Conservation (phyloP, 129 eudicot genomes). For the Tagetes erecta region DNA sequence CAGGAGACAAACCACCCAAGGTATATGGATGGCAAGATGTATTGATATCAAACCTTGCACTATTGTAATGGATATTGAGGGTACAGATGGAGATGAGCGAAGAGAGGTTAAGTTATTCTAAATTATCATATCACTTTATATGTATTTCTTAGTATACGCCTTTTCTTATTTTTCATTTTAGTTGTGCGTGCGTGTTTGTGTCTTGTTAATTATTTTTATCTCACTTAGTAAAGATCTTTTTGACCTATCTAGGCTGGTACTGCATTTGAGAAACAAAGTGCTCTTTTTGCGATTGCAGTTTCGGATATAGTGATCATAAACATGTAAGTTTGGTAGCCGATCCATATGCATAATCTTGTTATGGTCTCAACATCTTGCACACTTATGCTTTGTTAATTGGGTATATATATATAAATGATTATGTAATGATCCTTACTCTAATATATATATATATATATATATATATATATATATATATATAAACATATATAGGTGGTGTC, state of each 20-base stretch:
- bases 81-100: constrained; percentile 81
- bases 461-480: too few species aligned
- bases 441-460: too few species aligned
- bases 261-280: constrained; percentile 75
- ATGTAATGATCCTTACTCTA: too few species aligned
- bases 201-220: not conserved
- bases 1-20: constrained; percentile 61
- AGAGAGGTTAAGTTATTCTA: constrained; percentile 53
- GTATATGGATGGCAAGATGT: constrained; percentile 72
- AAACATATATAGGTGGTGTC: constrained; percentile 49
- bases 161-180: too few species aligned
- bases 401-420: too few species aligned
- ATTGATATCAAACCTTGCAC: constrained; percentile 72
- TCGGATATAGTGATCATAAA: constrained; percentile 79
- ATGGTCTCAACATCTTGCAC: not conserved
- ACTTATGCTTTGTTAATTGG: not conserved
- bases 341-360: not conserved
- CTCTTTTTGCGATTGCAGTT: constrained; percentile 81
- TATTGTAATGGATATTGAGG: constrained; percentile 81
- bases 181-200: not conserved
- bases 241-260: constrained; percentile 62
- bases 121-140: not conserved
- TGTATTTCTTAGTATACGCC: too few species aligned
- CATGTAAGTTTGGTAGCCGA: constrained; percentile 46
- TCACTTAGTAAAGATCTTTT: not conserved